These are phyloP conservation scores for Aspergillus novoparasiticus DNA, from an alignment of 2,329 filamentous ascomycete species.

Conservation along the genomic window DNA sequence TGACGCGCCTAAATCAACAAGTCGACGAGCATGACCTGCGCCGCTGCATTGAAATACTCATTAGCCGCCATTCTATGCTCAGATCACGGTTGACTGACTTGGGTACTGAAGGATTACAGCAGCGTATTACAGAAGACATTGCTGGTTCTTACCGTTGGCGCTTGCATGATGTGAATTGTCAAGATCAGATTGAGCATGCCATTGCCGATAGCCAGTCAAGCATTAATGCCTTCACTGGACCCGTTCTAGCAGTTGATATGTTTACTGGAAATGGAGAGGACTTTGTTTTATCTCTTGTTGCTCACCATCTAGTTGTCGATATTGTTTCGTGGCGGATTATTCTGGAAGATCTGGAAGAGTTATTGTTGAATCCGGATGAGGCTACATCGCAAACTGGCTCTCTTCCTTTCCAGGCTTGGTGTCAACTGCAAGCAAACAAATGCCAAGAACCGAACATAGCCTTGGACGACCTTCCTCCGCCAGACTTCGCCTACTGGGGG, in stretches of 20 bases:
- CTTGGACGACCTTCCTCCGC: conserved; percentile 27
- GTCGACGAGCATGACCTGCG: conserved; percentile 28
- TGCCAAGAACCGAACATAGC: conserved; percentile 18
- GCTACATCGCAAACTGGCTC: conserved; percentile 24
- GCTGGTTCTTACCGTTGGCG: conserved; percentile 32
- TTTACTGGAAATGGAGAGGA: conserved; percentile 38
- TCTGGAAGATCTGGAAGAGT: conserved; percentile 41
- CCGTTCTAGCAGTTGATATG: conserved; percentile 47
- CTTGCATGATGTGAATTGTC: conserved; percentile 20
- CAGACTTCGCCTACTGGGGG: conserved; percentile 41
- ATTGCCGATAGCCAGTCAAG: conserved; percentile 35
- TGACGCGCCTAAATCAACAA: conserved; percentile 32
- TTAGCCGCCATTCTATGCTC: conserved; percentile 43
- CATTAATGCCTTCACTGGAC: conserved; percentile 40
- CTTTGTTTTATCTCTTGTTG: conserved; percentile 37
- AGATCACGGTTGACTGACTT: conserved; percentile 34
- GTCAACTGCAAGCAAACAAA: conserved; percentile 33
- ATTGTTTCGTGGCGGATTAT: conserved; percentile 46
- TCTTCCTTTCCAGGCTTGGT: conserved; percentile 43
- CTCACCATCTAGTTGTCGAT: conserved; percentile 43
- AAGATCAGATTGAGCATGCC: conserved; percentile 26
- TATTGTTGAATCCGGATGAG: conserved; percentile 34
- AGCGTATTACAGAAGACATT: conserved; percentile 34
- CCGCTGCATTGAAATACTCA: conserved; percentile 33
- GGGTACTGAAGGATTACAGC: conserved; percentile 22